phyloP scores from a whole-genome alignment of 352 stramenopile genomes.

The Phytophthora vignae region DNA sequence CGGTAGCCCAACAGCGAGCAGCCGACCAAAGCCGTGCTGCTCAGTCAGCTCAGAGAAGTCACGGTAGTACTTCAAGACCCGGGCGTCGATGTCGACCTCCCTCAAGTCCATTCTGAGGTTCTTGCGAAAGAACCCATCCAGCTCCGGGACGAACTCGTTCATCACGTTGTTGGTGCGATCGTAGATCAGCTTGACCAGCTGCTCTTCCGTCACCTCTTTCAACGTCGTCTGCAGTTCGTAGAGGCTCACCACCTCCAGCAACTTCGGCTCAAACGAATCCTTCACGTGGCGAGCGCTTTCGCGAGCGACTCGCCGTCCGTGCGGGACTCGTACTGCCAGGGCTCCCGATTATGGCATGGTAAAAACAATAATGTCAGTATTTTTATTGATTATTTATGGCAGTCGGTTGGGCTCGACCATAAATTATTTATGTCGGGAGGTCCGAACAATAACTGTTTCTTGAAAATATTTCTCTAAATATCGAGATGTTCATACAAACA shows the following conservation, averaged over 20 bases:
- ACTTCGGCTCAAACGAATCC: slow-evolving; percentile 17
- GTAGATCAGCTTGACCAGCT: slow-evolving; percentile 11
- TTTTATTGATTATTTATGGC: too few relatives aligned
- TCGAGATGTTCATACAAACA: too few relatives aligned
- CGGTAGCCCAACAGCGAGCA: slow-evolving; percentile 2
- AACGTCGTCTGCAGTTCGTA: slow-evolving; percentile 17
- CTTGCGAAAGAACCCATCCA: slow-evolving; percentile 17
- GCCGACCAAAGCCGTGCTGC: not conserved
- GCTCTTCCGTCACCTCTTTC: slow-evolving; percentile 6
- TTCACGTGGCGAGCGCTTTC: slow-evolving; percentile 13
- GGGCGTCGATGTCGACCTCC: slow-evolving; percentile 5
- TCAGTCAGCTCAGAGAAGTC: slow-evolving; percentile 9
- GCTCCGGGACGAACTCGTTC: slow-evolving; percentile 17
- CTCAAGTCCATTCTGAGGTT: slow-evolving; percentile 18
- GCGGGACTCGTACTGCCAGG: slow-evolving; percentile 15
- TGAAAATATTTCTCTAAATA: too few relatives aligned
- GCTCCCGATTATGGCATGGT: too few relatives aligned
- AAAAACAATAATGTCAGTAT: too few relatives aligned
- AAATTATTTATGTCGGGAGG: too few relatives aligned
- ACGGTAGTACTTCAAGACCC: slow-evolving; percentile 17
- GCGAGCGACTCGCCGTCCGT: slow-evolving; percentile 23
- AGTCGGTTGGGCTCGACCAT: too few relatives aligned
- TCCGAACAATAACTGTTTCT: too few relatives aligned
- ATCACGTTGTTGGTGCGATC: slow-evolving; percentile 1
- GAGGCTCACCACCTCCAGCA: slow-evolving; percentile 19